Evolutionary conservation across 768 basidiomycete genomes (phyloP), one percentile per base, ranked within the genome.

Genomic region (Dictyophora rubrovolvata): DNA sequence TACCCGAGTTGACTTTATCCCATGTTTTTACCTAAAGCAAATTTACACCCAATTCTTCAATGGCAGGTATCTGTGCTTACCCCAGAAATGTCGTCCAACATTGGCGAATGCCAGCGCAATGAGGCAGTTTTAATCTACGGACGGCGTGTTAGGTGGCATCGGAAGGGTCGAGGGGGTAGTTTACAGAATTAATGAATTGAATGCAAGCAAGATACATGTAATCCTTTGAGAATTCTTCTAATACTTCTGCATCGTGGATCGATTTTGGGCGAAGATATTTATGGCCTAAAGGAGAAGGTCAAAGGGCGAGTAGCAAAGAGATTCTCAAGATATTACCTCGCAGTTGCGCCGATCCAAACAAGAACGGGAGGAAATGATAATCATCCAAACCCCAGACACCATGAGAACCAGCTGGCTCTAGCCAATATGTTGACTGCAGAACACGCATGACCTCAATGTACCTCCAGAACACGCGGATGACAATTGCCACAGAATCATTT

Each of bases 121-220:
- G 93, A 93, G 0, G 94, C 93, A 0, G 93, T 92, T 69, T 98
- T 98, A 63, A 97, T 91, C 90, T 94, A 62, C 12, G 23, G 28
- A 18, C 22, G 46, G 48, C 9, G 54, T 14, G 18, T 51, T 21
- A 55, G 54, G 60, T 11, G 36, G 23, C 22, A 48, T n/a, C 46
- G 5, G n/a, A 28, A 42, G 20, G 14, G 22, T 12, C 16, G 18
- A 53, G 2, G 36, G n/a, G 23, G 46, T 21, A 6, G 69, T 84
- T 18, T 62, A 93, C 92, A 1, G 91, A 93, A 71, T 96, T 96
- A 74, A 94, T 94, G 71, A 97, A 98, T 42, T 83, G 78, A 63
- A 99, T 94, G 71, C 94, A 97, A 0, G 92, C 87, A 66, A 97
- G 86, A 69, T 99, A 99, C 77, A 99, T 97, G 76, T 97, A 99